Conservation (phyloP, 352 stramenopile genomes). For the Peronosclerospora sorghi region DNA sequence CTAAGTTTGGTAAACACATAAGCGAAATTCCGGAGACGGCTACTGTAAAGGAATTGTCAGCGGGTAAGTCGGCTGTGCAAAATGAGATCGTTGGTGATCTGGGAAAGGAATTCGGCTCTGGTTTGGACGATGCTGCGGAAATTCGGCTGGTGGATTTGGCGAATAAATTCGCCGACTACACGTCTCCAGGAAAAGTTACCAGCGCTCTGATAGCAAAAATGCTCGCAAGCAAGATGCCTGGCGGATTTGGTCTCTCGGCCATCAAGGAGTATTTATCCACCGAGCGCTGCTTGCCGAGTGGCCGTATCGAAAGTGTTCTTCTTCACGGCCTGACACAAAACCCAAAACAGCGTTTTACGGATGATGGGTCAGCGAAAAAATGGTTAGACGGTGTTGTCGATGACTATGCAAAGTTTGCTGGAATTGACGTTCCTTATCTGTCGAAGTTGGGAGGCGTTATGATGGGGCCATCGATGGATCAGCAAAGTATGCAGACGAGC, state of each 20-base stretch:
- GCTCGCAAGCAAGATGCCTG: slow-evolving; percentile 68
- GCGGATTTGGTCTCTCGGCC: slow-evolving; percentile 64
- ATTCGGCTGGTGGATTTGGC: slow-evolving; percentile 67
- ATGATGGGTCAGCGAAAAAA: slow-evolving; percentile 52
- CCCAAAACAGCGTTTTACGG: slow-evolving; percentile 55
- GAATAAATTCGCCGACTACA: slow-evolving; percentile 54
- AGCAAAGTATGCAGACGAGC: slow-evolving; percentile 19
- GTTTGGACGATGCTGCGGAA: slow-evolving; percentile 62
- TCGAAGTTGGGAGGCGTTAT: slow-evolving; percentile 30
- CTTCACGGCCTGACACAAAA: slow-evolving; percentile 59
- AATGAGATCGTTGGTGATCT: slow-evolving; percentile 84
- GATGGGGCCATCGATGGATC: slow-evolving; percentile 17
- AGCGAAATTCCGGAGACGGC: slow-evolving; percentile 44
- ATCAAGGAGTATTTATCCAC: slow-evolving; percentile 62
- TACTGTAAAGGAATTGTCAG: slow-evolving; percentile 72
- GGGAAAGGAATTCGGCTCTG: slow-evolving; percentile 78
- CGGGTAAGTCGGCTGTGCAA: slow-evolving; percentile 78
- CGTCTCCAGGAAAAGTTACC: slow-evolving; percentile 61
- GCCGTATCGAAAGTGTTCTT: slow-evolving; percentile 69
- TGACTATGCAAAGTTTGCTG: slow-evolving; percentile 55
- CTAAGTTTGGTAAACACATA: slow-evolving; percentile 68
- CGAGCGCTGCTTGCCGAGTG: slow-evolving; percentile 61
- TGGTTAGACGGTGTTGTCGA: slow-evolving; percentile 74
- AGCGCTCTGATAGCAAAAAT: slow-evolving; percentile 72
- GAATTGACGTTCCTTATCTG: slow-evolving; percentile 47